Evolutionary conservation across 129 eudicot genomes (phyloP), one percentile per base, ranked within the genome.

Genomic region (Helichrysum umbraculigerum): DNA sequence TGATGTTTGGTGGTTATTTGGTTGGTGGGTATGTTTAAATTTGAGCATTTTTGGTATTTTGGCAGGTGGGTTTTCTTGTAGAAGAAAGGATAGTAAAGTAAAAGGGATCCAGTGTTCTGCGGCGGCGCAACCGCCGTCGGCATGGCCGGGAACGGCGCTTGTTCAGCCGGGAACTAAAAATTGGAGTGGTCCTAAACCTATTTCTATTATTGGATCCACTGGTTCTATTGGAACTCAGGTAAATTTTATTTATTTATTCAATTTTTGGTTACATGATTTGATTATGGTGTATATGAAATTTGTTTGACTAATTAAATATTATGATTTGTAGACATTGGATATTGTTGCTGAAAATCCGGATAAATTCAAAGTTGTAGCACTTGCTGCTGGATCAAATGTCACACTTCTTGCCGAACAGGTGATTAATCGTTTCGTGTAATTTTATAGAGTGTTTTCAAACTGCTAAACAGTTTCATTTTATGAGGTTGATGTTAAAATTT

Each of bases 331-430:
- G 99, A 95, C 99, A 73, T 72, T 95, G 65, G 99, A 95, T 81
- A 95, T 95, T 78, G 99, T 95, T 78, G 96, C 96, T 2, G 99
- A 95, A 74, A 88, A 91, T 81, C 97, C 99, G 16, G 97, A 91
- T 76, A 89, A 95, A 66, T 95, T 95, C 76, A 89, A 83, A 83
- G 92, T 95, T 64, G 97, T 95, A 1, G 99, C 99, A 60, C 97
- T 95, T 75, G 96, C 99, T 72, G 99, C 99, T 70, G 97, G 99
- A 66, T 91, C 99, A 50, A 95, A 95, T 72, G 97, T 95, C 75
- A 86, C 99, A 67, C 97, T 95, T 87, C 99, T 95, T 42, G 99
- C 99, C 14, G 97, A 95, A 77, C 99, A 95, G 96, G 99, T 95
- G 75, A 87, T 34, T 54, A 50, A 12, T 28, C 29, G 67, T 29